phyloP scores from a whole-genome alignment of 192 early-diverging fungal genomes.

The Coemansia aciculifera region DNA sequence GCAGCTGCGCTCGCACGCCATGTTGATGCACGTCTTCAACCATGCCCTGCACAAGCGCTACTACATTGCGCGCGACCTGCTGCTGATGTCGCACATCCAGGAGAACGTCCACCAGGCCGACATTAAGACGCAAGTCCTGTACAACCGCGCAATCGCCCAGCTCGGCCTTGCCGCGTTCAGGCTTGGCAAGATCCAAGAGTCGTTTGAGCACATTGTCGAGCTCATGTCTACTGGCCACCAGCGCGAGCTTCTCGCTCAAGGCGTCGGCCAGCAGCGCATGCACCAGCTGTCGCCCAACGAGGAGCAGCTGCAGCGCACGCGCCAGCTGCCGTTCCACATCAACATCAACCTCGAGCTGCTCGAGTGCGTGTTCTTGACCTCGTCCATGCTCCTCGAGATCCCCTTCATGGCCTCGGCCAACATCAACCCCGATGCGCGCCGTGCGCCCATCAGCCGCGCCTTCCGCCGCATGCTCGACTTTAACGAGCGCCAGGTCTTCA shows the following conservation, averaged over 20 bases:
- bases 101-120: constrained; percentile 89
- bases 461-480: constrained; percentile 94
- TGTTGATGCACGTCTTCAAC: constrained; percentile 97
- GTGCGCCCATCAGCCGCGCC: constrained; percentile 82
- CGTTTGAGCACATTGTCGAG: constrained; percentile 85
- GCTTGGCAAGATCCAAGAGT: constrained; percentile 84
- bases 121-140: constrained; percentile 88
- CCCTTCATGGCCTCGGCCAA: constrained; percentile 86
- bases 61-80: constrained; percentile 88
- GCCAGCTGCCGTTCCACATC: constrained; percentile 99
- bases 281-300: constrained; percentile 85
- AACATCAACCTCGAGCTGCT: constrained; percentile 98
- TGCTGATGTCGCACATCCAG: constrained; percentile 98
- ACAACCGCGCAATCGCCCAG: constrained; percentile 96
- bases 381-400: constrained; percentile 97
- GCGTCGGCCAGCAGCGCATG: constrained; percentile 71
- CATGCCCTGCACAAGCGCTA: constrained; percentile 96
- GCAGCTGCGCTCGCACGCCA: constrained; percentile 85
- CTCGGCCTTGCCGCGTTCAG: constrained; percentile 97
- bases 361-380: constrained; percentile 94
- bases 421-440: constrained; percentile 59
- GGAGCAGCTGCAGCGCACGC: constrained; percentile 89
- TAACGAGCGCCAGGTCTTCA: constrained; percentile 94
- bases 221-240: constrained; percentile 80
- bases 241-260: constrained; percentile 95